Percentiles rank a stretch among this genome's conserved stretches.
Conservation (phyloP, 1,284 basidiomycete species). For the Lignosus rhinocerotis region DNA sequence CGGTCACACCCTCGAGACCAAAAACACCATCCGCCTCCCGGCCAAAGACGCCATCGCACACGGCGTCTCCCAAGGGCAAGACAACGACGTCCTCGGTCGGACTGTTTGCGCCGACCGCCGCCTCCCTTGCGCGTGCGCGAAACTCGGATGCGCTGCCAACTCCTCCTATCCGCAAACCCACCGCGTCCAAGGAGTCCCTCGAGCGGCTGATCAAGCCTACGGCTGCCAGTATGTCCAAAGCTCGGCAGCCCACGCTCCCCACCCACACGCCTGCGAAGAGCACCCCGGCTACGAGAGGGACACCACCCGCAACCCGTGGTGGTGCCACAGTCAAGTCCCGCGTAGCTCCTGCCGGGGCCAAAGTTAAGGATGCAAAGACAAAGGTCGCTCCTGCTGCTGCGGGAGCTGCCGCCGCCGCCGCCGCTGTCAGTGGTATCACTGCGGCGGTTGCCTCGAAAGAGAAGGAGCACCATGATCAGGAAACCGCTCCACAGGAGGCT, state of each 20-base stretch:
- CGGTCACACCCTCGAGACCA: conserved; percentile 41
- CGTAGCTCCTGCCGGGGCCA: conserved; percentile 13
- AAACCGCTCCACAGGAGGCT: conserved; percentile 12
- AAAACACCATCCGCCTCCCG: conserved; percentile 39
- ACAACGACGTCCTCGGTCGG: conserved; percentile 36
- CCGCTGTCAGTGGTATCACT: conserved; percentile 23
- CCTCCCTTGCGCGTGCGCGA: conserved; percentile 68
- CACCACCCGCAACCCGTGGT: conserved; percentile 26
- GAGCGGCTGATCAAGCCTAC: conserved; percentile 76
- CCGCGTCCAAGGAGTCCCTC: conserved; percentile 45
- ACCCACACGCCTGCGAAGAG: conserved; percentile 20
- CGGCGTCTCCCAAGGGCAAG: conserved; percentile 29
- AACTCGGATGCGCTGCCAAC: conserved; percentile 48
- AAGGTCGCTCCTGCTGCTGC: conserved; percentile 15
- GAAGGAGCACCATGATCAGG: conserved; percentile 20
- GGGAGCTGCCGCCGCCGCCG: conserved; percentile 21
- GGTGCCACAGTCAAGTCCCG: conserved; percentile 20
- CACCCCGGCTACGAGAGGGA: conserved; percentile 29
- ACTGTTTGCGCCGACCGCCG: conserved; percentile 75
- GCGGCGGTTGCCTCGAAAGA: conserved; percentile 22
- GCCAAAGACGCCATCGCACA: conserved; percentile 38
- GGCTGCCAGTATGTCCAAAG: conserved; percentile 66
- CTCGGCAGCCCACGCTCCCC: conserved; percentile 32
- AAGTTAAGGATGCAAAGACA: conserved; percentile 20
- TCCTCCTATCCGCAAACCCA: conserved; percentile 49